These are phyloP conservation scores for Coemansia sp. DNA, from an alignment of 192 early-diverging fungal species.

Conservation along the genomic window DNA sequence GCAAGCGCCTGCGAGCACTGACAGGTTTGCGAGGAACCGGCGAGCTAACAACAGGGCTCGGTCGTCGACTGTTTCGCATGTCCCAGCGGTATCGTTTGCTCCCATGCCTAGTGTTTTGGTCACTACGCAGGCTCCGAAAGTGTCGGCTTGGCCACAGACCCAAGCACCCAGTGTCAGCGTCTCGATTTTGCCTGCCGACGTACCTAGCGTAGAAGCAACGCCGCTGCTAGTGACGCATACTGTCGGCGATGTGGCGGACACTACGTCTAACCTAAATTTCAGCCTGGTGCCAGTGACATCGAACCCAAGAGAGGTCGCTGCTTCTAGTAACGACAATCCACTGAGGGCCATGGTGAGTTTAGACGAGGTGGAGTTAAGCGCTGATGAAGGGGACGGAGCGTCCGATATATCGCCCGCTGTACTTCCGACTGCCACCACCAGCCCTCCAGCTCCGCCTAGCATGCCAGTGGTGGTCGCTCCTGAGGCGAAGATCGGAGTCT, in stretches of 20 bases:
- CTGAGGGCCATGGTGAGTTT: slow-evolving; percentile 3
- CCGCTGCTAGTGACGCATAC: neutral
- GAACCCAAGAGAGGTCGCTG: neutral
- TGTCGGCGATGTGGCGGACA: neutral
- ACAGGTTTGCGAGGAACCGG: neutral
- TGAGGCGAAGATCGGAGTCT: neutral
- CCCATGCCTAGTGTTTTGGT: neutral
- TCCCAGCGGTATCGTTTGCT: neutral
- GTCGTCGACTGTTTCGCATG: neutral
- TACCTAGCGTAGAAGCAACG: neutral
- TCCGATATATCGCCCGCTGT: neutral
- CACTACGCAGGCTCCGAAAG: neutral
- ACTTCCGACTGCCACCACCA: neutral
- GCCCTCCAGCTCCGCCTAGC: neutral
- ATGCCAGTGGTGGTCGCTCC: neutral
- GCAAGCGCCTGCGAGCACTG: slow-evolving; percentile 10
- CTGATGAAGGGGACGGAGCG: neutral
- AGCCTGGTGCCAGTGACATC: neutral
- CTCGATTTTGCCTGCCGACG: neutral
- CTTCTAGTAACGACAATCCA: neutral
- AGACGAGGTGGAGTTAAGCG: neutral
- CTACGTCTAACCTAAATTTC: neutral
- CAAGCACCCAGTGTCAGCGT: neutral
- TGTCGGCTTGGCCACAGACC: neutral
- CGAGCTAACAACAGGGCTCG: neutral